Evolutionary conservation across 306 rosid species (phyloP).

Genomic region (Comarum palustre): DNA sequence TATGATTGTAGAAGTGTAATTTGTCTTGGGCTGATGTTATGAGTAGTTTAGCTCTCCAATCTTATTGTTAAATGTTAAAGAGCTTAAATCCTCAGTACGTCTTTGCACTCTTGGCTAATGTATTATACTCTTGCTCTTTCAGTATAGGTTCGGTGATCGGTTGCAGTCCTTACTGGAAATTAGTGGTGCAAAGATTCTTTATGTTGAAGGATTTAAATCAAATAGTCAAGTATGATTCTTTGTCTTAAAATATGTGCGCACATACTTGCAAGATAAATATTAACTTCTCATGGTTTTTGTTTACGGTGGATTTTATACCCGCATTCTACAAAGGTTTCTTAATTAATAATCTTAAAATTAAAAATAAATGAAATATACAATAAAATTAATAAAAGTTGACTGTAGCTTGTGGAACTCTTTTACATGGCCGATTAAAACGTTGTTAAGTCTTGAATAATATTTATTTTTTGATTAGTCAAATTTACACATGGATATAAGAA

Average conservation of each 20-base stretch:
- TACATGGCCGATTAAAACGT: background rate
- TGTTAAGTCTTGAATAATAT: background rate
- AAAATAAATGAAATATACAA: background rate
- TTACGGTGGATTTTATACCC: background rate
- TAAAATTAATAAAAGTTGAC: background rate
- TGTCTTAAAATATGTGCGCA: slow-evolving; percentile 1
- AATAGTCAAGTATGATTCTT: slow-evolving; percentile 56
- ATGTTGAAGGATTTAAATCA: slow-evolving; percentile 48
- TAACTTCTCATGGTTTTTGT: background rate
- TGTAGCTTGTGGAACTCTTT: background rate
- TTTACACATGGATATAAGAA: background rate
- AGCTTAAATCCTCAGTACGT: background rate
- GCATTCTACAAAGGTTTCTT: background rate
- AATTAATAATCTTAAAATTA: background rate
- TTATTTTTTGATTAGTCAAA: background rate
- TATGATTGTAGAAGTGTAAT: background rate
- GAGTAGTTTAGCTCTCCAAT: slow-evolving; percentile 9
- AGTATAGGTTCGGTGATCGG: slow-evolving; percentile 60
- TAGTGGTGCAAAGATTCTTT: slow-evolving; percentile 62
- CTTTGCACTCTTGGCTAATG: slow-evolving; percentile 15
- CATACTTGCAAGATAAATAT: background rate
- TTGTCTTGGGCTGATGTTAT: background rate
- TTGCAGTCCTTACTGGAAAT: slow-evolving; percentile 61
- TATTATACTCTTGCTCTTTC: slow-evolving; percentile 28
- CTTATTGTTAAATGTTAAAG: background rate